Base-by-base conservation (phyloP, 345 rosid genomes). In the Salix koriyanagi region DNA sequence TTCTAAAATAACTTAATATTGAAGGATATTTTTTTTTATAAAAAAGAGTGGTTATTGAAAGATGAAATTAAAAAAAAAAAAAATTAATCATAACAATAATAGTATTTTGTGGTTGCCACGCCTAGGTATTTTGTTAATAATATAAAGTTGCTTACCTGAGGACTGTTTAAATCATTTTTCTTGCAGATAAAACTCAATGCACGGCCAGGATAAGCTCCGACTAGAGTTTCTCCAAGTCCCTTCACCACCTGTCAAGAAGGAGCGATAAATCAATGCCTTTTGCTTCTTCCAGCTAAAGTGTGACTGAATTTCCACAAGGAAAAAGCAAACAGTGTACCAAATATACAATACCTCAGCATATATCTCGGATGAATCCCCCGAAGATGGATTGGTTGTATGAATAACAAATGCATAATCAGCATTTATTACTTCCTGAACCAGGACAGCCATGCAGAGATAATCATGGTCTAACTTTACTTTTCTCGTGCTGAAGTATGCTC, bases 121-220 rank as follows among this genome's bases (percentile, higher is more conserved):
- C 13, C 44, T 10, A 2, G 1, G 4, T 41, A 41, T 41, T 62
- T 12, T 62, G 36, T 65, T 28, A 26, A 26, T 56, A 15, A 69
- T 54, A 54, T 25, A 42, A 28, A 71, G 46, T 64, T 44, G 36
- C 37, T 75, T 71, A 92, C 99, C 98, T 80, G 95, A 66, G 99
- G 98, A 60, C 90, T 83, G 75, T 86, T 79, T 75, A 96, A 83
- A 78, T 90, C 79, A 56, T 70, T 83, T 83, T 96, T 96, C 91
- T 90, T 90, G 94, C 88, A 83, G 82, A 93, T 66, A 87, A 96
- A 96, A 84, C 97, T 93, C 86, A 96, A 81, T 72, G 99, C 95
- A 15, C 99, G 98, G 25, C 99, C 99, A 3, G 99, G 99, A 83
- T 96, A 96, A 69, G 99, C 99, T 86, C 99, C 99, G 52, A 96